Percentiles rank a stretch among this genome's conserved stretches.
These are phyloP conservation scores for Colletotrichum simmondsii DNA, from an alignment of 2,329 filamentous ascomycete species.

Conservation along the genomic window DNA sequence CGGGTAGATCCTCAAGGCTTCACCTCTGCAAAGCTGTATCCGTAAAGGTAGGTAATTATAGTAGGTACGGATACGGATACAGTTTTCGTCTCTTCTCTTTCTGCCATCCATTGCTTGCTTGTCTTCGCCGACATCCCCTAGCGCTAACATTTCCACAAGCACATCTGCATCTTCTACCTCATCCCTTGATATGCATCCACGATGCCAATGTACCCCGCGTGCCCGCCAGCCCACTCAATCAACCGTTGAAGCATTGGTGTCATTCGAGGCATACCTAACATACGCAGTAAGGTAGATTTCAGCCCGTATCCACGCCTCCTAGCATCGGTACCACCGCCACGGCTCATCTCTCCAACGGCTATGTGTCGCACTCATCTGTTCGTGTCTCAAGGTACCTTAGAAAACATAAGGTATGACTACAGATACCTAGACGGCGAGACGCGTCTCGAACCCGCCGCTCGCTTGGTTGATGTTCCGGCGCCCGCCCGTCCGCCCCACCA, in stretches of 20 bases:
- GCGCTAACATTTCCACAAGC: not conserved
- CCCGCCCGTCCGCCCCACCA: slow-evolving; percentile 21
- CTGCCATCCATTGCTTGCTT: not conserved
- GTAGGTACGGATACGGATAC: not conserved
- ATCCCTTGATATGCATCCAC: not conserved
- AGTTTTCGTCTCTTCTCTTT: not conserved
- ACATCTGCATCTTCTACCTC: not conserved
- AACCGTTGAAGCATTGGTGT: not conserved
- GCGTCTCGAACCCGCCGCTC: slow-evolving; percentile 31
- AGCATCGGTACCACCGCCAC: not conserved
- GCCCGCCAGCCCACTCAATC: not conserved
- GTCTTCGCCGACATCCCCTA: not conserved
- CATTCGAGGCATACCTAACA: not conserved
- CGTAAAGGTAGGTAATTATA: not conserved
- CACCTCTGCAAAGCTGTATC: not conserved
- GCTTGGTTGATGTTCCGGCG: slow-evolving; percentile 22
- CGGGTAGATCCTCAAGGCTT: slow-evolving; percentile 2
- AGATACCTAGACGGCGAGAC: slow-evolving; percentile 21
- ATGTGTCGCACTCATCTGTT: slow-evolving; percentile 5
- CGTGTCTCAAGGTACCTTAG: slow-evolving; percentile 14
- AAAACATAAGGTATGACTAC: slow-evolving; percentile 23
- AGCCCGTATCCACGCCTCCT: not conserved
- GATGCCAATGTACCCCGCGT: not conserved
- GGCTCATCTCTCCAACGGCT: slow-evolving; percentile 1
- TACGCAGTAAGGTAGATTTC: not conserved